A percentile compares a stretch with the other conserved stretches of the same genome.
phyloP scores from a whole-genome alignment of 768 basidiomycete species.

The Leccinum disarticulatum region DNA sequence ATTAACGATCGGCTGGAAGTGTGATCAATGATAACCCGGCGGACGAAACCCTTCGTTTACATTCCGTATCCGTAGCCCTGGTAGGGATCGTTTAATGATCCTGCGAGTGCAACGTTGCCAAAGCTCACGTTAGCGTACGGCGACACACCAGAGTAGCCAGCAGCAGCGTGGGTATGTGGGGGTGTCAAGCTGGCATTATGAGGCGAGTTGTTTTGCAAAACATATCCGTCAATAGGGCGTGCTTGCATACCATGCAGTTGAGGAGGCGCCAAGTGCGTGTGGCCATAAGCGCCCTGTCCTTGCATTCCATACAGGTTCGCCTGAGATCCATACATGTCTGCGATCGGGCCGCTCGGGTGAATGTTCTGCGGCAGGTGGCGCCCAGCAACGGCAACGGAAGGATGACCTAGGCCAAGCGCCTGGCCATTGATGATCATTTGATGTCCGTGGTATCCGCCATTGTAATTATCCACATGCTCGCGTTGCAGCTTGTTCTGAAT shows the following conservation, averaged over 20 bases:
- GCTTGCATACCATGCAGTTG: slow-evolving; percentile 64
- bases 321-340: slow-evolving; percentile 65
- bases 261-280: slow-evolving; percentile 47
- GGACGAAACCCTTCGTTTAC: slow-evolving; percentile 42
- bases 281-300: slow-evolving; percentile 57
- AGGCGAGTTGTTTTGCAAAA: slow-evolving; percentile 69
- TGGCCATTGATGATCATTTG: slow-evolving; percentile 60
- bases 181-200: slow-evolving; percentile 65
- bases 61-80: slow-evolving; percentile 80
- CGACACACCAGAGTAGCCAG: slow-evolving; percentile 58
- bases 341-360: slow-evolving; percentile 52
- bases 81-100: slow-evolving; percentile 71
- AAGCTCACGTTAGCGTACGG: slow-evolving; percentile 55
- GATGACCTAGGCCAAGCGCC: slow-evolving; percentile 46
- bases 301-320: slow-evolving; percentile 62
- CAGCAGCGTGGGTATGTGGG: slow-evolving; percentile 51
- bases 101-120: slow-evolving; percentile 46
- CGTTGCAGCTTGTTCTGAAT: slow-evolving; percentile 99
- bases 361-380: slow-evolving; percentile 59
- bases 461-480: slow-evolving; percentile 76
- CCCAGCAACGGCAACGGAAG: slow-evolving; percentile 41
- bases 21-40: slow-evolving; percentile 29
- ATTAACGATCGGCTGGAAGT: slow-evolving; percentile 30
- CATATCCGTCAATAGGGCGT: slow-evolving; percentile 79
- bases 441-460: slow-evolving; percentile 56